Evolutionary conservation across 805 yeast genomes (phyloP).

Genomic region (Nakazawaea ishiwadae): DNA sequence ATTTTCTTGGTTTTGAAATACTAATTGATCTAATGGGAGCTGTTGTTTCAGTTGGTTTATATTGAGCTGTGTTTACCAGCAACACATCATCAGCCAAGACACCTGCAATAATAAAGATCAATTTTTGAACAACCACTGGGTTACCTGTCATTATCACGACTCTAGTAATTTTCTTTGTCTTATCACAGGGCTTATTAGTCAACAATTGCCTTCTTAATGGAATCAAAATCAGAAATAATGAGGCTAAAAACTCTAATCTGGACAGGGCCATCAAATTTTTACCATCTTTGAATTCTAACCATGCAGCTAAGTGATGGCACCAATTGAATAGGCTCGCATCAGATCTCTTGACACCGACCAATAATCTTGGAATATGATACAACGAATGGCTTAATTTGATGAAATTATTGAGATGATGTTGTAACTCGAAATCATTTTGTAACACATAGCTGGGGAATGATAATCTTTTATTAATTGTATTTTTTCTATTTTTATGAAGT

Average conservation of each 20-base stretch:
- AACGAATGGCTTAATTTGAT: constrained; percentile 34
- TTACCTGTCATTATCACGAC: constrained; percentile 52
- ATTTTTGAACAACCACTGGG: constrained; percentile 51
- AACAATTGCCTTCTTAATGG: constrained; percentile 33
- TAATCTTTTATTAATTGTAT: constrained; percentile 28
- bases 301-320: constrained; percentile 46
- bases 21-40: constrained; percentile 18
- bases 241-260: constrained; percentile 36
- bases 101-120: constrained; percentile 48
- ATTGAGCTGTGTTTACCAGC: neutral
- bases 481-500: neutral
- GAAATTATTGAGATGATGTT: constrained; percentile 29
- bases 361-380: constrained; percentile 41
- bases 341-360: constrained; percentile 34
- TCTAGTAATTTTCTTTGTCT: constrained; percentile 28
- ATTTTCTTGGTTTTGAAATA: constrained; percentile 14
- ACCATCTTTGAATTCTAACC: constrained; percentile 55
- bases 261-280: constrained; percentile 12
- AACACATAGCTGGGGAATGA: constrained; percentile 34
- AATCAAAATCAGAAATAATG: constrained; percentile 39
- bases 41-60: neutral
- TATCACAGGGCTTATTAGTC: constrained; percentile 27
- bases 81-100: constrained; percentile 33
- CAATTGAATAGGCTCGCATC: constrained; percentile 40
- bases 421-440: constrained; percentile 41